Conservation (phyloP, 768 basidiomycete genomes). For the Hygrophorus russula region DNA sequence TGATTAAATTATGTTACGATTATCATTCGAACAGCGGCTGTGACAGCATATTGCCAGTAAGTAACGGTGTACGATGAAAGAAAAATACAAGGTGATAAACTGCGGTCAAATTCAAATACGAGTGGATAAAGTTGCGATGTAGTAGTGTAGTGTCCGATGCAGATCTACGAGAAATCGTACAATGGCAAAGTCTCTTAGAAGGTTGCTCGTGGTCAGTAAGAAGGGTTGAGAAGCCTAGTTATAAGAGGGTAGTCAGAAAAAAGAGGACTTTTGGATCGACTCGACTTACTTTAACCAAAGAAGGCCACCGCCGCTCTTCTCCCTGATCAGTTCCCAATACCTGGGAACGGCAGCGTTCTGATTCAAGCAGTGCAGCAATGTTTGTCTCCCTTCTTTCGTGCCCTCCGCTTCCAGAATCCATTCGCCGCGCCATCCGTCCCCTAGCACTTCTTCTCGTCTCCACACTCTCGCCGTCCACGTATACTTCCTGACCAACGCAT, state of each 20-base stretch:
- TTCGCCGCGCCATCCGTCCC: slow-evolving; percentile 61
- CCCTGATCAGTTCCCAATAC: slow-evolving; percentile 48
- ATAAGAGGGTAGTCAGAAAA: background rate
- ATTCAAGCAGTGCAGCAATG: slow-evolving; percentile 42
- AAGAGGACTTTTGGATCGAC: slow-evolving; percentile 1
- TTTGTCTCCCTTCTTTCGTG: slow-evolving; percentile 51
- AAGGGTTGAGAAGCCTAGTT: no score
- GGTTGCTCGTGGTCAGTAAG: background rate
- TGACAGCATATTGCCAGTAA: no score
- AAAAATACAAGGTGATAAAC: no score
- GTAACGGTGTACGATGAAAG: no score
- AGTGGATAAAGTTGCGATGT: no score
- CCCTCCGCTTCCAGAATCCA: slow-evolving; percentile 78
- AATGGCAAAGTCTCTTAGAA: background rate
- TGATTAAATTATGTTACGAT: no score
- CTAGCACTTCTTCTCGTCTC: slow-evolving; percentile 18
- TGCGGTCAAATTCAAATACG: no score
- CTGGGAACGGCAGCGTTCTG: slow-evolving; percentile 20
- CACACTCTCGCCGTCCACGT: slow-evolving; percentile 52
- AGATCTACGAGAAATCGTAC: background rate
- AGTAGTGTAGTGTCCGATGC: no score
- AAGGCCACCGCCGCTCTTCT: slow-evolving; percentile 46
- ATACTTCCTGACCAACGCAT: slow-evolving; percentile 47
- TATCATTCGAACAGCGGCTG: no score
- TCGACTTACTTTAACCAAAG: slow-evolving; percentile 52